Evolutionary conservation across 345 rosid genomes (phyloP), one percentile per base, ranked within the genome.

Genomic region (Kernera saxatilis): DNA sequence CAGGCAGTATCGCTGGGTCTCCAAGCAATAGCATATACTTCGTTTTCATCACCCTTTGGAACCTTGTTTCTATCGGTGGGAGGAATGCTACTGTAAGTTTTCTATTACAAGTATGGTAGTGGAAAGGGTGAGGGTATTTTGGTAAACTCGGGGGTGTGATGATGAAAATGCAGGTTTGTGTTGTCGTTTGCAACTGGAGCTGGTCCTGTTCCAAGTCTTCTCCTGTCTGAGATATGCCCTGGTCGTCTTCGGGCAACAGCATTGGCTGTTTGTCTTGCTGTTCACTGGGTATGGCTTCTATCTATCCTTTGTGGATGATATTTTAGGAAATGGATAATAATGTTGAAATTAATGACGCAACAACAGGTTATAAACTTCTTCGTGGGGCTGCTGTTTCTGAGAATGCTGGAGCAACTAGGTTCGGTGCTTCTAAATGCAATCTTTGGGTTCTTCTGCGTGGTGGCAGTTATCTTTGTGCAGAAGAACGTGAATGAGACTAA

Each of bases 161-260:
- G 48, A 37, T 41, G 43, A 33, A 70, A 32, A 43, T 82, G 85
- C 92, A 93, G 97, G 87, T 80, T 86, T 82, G 97, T 93, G 71
- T 76, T 87, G 68, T 71, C 86, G 45, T 93, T 86, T 81, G 79
- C 97, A 35, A 77, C 85, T 13, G 97, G 96, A 75, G 97, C 94
- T 67, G 98, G 97, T 78, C 97, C 97, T 49, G 96, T 93, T 65
- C 98, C 97, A 55, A 72, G 92, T 74, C 84, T 91, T 53, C 94
- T 91, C 48, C 79, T 93, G 50, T 87, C 98, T 65, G 96, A 93
- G 84, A 91, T 87, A 82, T 87, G 92, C 68, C 92, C 97, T 27
- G 81, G 79, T 77, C 88, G 88, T 54, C 84, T 91, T 64, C 86
- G 96, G 67, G 98, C 92, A 29, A 93, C 88, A 78, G 94, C 97